Conservation (phyloP, 345 rosid species). For the Citrus sp. region DNA sequence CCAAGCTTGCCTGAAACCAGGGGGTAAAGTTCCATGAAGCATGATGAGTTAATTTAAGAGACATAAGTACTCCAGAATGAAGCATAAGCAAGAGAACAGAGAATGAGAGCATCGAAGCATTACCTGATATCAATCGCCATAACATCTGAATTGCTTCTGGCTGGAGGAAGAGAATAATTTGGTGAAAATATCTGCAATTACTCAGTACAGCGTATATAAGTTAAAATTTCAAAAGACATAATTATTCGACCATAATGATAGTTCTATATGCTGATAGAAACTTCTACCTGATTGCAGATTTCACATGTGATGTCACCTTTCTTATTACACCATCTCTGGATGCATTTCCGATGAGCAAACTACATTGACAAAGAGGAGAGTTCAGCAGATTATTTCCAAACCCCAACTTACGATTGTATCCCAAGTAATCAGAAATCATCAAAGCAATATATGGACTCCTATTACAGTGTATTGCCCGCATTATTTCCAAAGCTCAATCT, state of each 20-base stretch:
- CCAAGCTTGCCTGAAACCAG: constrained; percentile 55
- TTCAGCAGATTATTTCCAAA: constrained; percentile 1
- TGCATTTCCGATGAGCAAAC: constrained; percentile 77
- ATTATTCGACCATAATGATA: too few relatives aligned
- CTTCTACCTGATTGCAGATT: constrained; percentile 55
- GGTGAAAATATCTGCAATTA: constrained; percentile 54
- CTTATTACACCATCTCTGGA: constrained; percentile 72
- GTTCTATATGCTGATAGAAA: background rate
- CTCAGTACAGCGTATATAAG: background rate
- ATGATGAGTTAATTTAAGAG: background rate
- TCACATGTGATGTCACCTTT: constrained; percentile 66
- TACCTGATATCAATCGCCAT: constrained; percentile 62
- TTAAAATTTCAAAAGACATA: background rate
- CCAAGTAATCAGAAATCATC: background rate
- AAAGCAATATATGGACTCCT: background rate
- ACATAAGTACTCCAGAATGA: background rate
- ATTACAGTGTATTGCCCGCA: background rate
- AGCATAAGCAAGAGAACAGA: background rate
- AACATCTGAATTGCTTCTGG: constrained; percentile 38
- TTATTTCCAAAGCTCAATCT: background rate
- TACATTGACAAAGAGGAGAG: constrained; percentile 10
- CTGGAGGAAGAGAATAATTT: constrained; percentile 52
- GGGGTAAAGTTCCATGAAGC: background rate
- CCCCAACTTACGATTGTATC: background rate
- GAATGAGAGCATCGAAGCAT: background rate